These are phyloP conservation scores for Heritiera littoralis DNA, from an alignment of 345 rosid genomes.

Conservation along the genomic window DNA sequence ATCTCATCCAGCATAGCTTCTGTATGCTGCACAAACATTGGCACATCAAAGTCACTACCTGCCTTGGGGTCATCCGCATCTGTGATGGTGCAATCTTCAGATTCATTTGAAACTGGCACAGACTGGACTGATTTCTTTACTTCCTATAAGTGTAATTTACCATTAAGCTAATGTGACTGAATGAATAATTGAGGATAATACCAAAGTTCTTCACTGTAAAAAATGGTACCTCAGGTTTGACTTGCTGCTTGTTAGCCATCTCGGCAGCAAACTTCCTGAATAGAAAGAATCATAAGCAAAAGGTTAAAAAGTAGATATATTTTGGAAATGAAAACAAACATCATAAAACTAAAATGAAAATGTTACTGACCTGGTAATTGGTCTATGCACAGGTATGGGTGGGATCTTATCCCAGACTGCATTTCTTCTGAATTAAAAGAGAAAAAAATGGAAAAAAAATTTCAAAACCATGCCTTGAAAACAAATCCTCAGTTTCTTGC, in stretches of 20 bases:
- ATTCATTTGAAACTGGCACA: slow-evolving; percentile 33
- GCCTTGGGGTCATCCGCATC: slow-evolving; percentile 51
- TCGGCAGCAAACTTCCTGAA: slow-evolving; percentile 82
- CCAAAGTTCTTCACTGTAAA: slow-evolving; percentile 10
- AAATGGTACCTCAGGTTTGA: slow-evolving; percentile 48
- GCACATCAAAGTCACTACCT: slow-evolving; percentile 52
- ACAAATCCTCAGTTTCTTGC: neutral
- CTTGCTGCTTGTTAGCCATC: slow-evolving; percentile 62
- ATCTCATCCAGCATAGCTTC: slow-evolving; percentile 92
- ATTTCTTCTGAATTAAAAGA: slow-evolving; percentile 40
- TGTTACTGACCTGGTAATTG: slow-evolving; percentile 70
- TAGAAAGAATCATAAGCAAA: slow-evolving; percentile 11
- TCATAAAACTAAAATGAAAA: slow-evolving; percentile 3
- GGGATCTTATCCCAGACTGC: slow-evolving; percentile 50
- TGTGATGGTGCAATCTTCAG: slow-evolving; percentile 42
- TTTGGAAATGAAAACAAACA: neutral
- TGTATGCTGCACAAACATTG: slow-evolving; percentile 85
- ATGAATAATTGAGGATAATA: slow-evolving; percentile 3
- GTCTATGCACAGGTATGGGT: slow-evolving; percentile 66
- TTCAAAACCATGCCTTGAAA: neutral
- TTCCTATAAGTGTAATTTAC: slow-evolving; percentile 36
- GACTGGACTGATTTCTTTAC: slow-evolving; percentile 36
- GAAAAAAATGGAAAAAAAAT: neutral
- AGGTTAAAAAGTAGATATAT: slow-evolving; percentile 4
- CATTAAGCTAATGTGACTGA: neutral